These are phyloP conservation scores for Sarocladiaceae sp. DNA, from an alignment of 2,329 filamentous ascomycete species.

Conservation along the genomic window DNA sequence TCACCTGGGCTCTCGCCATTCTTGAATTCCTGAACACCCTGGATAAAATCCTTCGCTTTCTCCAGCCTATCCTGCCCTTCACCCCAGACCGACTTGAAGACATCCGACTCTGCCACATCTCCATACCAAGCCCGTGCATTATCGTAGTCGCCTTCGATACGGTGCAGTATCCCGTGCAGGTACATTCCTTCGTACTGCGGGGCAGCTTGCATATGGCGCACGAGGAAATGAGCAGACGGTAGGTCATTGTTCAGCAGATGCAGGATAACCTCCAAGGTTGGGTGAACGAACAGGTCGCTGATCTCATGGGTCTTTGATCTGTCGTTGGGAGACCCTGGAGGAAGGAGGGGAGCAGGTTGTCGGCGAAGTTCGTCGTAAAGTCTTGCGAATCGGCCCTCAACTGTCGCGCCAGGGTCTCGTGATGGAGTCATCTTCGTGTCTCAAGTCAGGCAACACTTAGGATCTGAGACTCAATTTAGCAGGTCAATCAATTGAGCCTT, in stretches of 20 bases:
- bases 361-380: not conserved
- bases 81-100: not conserved
- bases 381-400: not conserved
- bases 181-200: slow-evolving; percentile 5
- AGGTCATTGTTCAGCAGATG: slow-evolving; percentile 5
- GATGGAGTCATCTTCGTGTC: no score
- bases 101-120: not conserved
- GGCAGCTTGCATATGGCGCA: slow-evolving; percentile 5
- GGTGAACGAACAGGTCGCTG: slow-evolving; percentile 5
- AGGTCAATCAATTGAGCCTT: no score
- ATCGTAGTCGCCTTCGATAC: slow-evolving; percentile 5
- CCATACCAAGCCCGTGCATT: slow-evolving; percentile 3
- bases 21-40: not conserved
- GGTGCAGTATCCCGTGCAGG: slow-evolving; percentile 3
- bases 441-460: no score
- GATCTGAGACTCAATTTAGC: no score
- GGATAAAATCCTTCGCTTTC: not conserved
- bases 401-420: no score
- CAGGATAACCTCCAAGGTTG: not conserved
- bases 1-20: not conserved
- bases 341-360: not conserved
- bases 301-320: not conserved
- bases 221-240: slow-evolving; percentile 4
- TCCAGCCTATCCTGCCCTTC: not conserved
- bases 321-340: not conserved